These are phyloP conservation scores for Pestalotiopsis sp. DNA, from an alignment of 2,329 filamentous ascomycete genomes.

Conservation along the genomic window DNA sequence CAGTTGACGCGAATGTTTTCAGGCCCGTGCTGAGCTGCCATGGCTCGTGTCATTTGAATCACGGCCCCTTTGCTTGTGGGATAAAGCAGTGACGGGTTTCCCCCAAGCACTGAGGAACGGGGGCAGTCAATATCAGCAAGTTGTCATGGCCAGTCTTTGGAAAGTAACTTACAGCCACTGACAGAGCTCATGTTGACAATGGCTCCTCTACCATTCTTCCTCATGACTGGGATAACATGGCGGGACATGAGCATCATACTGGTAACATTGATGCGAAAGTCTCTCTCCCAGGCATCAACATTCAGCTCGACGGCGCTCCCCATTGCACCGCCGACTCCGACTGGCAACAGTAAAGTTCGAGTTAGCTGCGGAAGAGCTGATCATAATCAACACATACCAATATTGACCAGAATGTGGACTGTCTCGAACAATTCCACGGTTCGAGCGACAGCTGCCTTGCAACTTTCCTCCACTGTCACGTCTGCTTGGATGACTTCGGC, in stretches of 20 bases:
- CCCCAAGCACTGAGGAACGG: conserved; percentile 15
- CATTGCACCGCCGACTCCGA: conserved; percentile 33
- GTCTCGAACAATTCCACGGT: conserved; percentile 24
- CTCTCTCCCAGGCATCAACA: conserved; percentile 29
- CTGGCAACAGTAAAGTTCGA: conserved; percentile 13
- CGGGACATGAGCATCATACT: conserved; percentile 36
- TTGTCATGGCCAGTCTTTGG: background rate
- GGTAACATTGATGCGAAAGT: conserved; percentile 33
- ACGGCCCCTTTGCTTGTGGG: conserved; percentile 34
- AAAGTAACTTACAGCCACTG: conserved; percentile 23
- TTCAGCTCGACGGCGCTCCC: conserved; percentile 29
- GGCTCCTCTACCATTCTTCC: conserved; percentile 29
- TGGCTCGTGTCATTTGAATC: conserved; percentile 23
- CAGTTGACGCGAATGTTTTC: conserved; percentile 22
- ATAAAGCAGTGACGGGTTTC: conserved; percentile 29
- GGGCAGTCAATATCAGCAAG: background rate
- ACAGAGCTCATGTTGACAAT: conserved; percentile 38
- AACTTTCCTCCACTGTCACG: conserved; percentile 23
- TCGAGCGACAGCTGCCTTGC: conserved; percentile 19
- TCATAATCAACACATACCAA: conserved; percentile 17
- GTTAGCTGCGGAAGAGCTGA: background rate
- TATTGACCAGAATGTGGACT: conserved; percentile 29
- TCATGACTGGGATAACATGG: conserved; percentile 32
- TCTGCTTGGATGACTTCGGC: conserved; percentile 26
- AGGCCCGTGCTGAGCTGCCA: conserved; percentile 20